Percentiles rank a stretch among this genome's conserved stretches.
Evolutionary conservation across 352 stramenopile species (phyloP).

Genomic region (Phytophthora rubi): DNA sequence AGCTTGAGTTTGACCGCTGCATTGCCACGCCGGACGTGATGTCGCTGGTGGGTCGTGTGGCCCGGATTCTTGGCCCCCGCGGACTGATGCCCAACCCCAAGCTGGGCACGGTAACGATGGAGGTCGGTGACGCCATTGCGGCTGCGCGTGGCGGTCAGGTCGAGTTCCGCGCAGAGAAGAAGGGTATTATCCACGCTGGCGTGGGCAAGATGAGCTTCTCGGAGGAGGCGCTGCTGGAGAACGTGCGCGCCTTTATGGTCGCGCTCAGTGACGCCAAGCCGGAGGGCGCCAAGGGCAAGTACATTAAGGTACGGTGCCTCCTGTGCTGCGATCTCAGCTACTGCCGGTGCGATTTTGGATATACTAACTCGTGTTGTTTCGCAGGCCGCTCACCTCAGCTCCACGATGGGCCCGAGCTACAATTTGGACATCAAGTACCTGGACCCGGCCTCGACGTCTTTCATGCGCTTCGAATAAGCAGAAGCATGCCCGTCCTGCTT

Average conservation of each 20-base stretch:
- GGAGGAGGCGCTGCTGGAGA: conserved; percentile 91
- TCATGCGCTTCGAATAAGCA: conserved; percentile 87
- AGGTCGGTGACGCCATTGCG: conserved; percentile 86
- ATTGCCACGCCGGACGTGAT: conserved; percentile 95
- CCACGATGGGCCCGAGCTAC: conserved; percentile 84
- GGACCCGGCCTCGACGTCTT: conserved; percentile 81
- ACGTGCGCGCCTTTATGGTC: conserved; percentile 93
- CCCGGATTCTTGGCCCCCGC: conserved; percentile 94
- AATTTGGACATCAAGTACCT: conserved; percentile 86
- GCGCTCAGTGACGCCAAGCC: conserved; percentile 91
- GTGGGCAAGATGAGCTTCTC: conserved; percentile 91
- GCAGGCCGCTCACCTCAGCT: conserved; percentile 83
- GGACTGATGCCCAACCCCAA: conserved; percentile 99
- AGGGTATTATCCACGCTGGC: conserved; percentile 89
- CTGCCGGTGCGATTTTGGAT: not conserved
- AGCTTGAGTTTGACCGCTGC: conserved; percentile 92
- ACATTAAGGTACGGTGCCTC: conserved; percentile 76
- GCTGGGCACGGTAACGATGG: conserved; percentile 94
- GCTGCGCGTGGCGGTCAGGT: conserved; percentile 85
- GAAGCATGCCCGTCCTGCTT: conserved; percentile 17
- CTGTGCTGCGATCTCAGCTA: not conserved
- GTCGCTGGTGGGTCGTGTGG: conserved; percentile 92
- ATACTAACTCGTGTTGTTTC: not conserved
- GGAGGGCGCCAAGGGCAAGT: conserved; percentile 93
- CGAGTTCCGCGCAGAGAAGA: conserved; percentile 92